Conservation (phyloP, 73 alveolate species). For the Paramecium caudatum region DNA sequence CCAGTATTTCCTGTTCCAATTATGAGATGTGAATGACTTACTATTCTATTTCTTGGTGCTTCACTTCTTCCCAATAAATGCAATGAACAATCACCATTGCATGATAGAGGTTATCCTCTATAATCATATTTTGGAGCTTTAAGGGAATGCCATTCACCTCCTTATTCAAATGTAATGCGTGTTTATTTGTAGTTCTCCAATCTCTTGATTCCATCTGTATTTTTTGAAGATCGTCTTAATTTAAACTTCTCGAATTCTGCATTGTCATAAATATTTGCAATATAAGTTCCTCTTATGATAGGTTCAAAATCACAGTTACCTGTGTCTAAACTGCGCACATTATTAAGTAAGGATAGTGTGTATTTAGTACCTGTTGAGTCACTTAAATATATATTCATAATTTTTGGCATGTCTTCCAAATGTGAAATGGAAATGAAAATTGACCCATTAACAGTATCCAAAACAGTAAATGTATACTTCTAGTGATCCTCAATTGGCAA, state of each 20-base stretch:
- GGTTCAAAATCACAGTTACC: conserved; percentile 80
- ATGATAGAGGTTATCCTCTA: conserved; percentile 76
- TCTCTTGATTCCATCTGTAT: conserved; percentile 57
- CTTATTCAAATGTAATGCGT: conserved; percentile 87
- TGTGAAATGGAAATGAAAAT: conserved; percentile 65
- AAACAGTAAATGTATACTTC: conserved; percentile 42
- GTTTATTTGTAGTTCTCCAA: conserved; percentile 76
- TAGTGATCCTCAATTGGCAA: conserved; percentile 59
- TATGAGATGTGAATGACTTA: conserved; percentile 82
- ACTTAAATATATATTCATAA: conserved; percentile 68
- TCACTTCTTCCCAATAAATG: conserved; percentile 86
- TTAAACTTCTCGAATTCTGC: conserved; percentile 56
- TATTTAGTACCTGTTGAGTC: conserved; percentile 65
- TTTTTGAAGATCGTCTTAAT: conserved; percentile 51
- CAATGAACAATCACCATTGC: conserved; percentile 86
- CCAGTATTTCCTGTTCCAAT: conserved; percentile 92
- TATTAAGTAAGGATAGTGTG: conserved; percentile 61
- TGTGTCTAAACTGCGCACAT: conserved; percentile 50
- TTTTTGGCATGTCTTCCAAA: conserved; percentile 50
- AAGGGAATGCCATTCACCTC: conserved; percentile 90
- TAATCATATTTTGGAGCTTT: conserved; percentile 84
- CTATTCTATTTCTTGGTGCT: conserved; percentile 84
- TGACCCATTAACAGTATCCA: conserved; percentile 70
- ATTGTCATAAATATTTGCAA: conserved; percentile 73
- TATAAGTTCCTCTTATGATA: conserved; percentile 75